phyloP scores from a whole-genome alignment of 805 yeast species.

The Wickerhamiella azymoides region DNA sequence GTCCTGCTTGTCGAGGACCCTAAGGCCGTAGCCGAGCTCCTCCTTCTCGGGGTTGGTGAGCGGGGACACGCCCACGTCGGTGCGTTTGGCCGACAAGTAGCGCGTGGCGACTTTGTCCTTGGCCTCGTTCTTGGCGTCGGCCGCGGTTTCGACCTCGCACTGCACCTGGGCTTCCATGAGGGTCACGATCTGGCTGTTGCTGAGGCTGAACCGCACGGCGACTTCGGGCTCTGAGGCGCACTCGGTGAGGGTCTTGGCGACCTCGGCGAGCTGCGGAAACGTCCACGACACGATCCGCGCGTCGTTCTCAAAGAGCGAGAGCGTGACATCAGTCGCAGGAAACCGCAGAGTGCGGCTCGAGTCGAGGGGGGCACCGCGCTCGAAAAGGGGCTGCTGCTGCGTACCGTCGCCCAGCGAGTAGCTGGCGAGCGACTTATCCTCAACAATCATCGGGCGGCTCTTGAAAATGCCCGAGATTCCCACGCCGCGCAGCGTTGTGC shows the following conservation, averaged over 20 bases:
- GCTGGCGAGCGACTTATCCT: slow-evolving; percentile 41
- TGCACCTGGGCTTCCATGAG: slow-evolving; percentile 14
- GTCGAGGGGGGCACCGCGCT: slow-evolving; percentile 22
- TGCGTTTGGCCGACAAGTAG: slow-evolving; percentile 20
- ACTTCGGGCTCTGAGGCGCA: slow-evolving; percentile 14
- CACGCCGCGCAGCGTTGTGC: slow-evolving; percentile 76
- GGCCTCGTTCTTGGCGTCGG: slow-evolving; percentile 4
- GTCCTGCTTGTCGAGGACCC: slow-evolving; percentile 41
- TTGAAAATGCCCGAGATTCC: slow-evolving; percentile 54
- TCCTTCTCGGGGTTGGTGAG: slow-evolving; percentile 35
- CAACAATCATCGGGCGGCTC: slow-evolving; percentile 43
- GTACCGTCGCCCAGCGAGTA: slow-evolving; percentile 40
- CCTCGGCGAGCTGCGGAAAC: slow-evolving; percentile 17
- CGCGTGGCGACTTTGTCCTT: slow-evolving; percentile 12
- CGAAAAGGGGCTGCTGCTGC: slow-evolving; percentile 10
- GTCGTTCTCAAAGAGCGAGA: slow-evolving; percentile 31
- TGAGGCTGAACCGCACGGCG: slow-evolving; percentile 13
- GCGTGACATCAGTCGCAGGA: slow-evolving; percentile 19
- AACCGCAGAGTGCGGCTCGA: slow-evolving; percentile 23
- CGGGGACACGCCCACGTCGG: slow-evolving; percentile 34
- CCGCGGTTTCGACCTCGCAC: slow-evolving; percentile 13
- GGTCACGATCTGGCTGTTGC: slow-evolving; percentile 13
- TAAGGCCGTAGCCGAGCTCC: slow-evolving; percentile 35
- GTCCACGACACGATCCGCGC: slow-evolving; percentile 23
- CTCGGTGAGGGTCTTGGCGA: slow-evolving; percentile 19